Percentiles rank a stretch among this genome's conserved stretches.
Conservation (phyloP, 225 moss, liverwort and hornwort genomes). For the Lunularia cruciata region DNA sequence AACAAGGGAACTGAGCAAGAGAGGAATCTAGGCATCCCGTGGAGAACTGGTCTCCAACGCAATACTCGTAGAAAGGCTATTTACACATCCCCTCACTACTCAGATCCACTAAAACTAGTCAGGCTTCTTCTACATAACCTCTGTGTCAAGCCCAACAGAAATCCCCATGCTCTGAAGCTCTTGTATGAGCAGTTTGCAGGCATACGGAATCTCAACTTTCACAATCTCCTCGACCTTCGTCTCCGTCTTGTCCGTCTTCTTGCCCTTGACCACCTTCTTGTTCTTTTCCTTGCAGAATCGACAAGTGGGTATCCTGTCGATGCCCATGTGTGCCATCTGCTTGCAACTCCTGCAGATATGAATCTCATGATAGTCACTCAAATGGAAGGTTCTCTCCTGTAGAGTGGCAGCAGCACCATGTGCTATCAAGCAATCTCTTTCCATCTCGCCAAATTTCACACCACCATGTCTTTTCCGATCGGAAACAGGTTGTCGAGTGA, state of each 20-base stretch:
- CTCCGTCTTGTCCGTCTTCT: conserved; percentile 27
- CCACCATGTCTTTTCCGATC: conserved; percentile 77
- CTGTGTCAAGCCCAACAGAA: conserved; percentile 55
- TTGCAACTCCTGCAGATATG: conserved; percentile 58
- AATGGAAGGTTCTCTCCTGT: conserved; percentile 65
- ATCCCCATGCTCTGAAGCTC: conserved; percentile 93
- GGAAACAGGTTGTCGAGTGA: conserved; percentile 77
- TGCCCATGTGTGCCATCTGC: conserved; percentile 59
- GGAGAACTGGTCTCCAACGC: too few species aligned
- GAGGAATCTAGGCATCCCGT: too few species aligned
- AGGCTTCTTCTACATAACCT: conserved; percentile 29
- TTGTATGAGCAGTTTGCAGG: conserved; percentile 76
- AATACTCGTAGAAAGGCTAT: too few species aligned
- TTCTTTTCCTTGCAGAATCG: conserved; percentile 50
- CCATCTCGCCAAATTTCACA: conserved; percentile 94
- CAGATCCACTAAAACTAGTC: too few species aligned
- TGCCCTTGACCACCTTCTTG: too few species aligned
- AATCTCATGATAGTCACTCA: conserved; percentile 69
- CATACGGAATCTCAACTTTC: conserved; percentile 71
- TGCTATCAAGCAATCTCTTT: conserved; percentile 76
- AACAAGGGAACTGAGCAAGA: too few species aligned
- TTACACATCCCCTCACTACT: too few species aligned
- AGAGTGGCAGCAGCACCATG: conserved; percentile 79
- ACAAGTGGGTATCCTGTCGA: conserved; percentile 53
- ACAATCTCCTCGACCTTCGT: conserved; percentile 50